Evolutionary conservation across 345 rosid genomes (phyloP).

Genomic region (Lepidium sativum): DNA sequence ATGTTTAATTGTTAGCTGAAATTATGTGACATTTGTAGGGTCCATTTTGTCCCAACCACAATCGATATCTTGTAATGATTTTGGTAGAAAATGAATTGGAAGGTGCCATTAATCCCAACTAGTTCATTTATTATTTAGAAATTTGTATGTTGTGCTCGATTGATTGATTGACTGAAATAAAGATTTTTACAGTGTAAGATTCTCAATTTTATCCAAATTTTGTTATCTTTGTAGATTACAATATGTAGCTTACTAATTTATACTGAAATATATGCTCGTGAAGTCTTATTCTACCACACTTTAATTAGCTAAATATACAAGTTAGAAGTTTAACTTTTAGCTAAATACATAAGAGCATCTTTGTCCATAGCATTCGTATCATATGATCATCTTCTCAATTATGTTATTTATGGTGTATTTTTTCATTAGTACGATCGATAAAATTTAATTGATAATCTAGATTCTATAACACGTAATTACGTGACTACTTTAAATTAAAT

Average conservation of each 20-base stretch:
- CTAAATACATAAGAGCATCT: neutral
- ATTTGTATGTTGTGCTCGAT: neutral
- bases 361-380: neutral
- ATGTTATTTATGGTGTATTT: neutral
- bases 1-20: slow-evolving; percentile 22
- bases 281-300: too few species aligned
- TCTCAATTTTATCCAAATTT: neutral
- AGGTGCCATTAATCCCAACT: slow-evolving; percentile 1
- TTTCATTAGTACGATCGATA: neutral
- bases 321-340: neutral
- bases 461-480: too few species aligned
- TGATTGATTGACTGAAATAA: neutral
- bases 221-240: neutral
- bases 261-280: neutral
- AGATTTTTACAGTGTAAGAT: neutral
- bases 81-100: neutral
- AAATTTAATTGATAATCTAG: too few species aligned
- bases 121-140: neutral
- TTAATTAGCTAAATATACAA: neutral
- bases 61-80: slow-evolving; percentile 1
- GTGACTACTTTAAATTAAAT: too few species aligned
- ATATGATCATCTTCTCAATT: neutral
- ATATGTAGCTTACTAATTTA: neutral
- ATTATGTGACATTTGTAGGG: slow-evolving; percentile 21
- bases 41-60: slow-evolving; percentile 21